phyloP scores from a whole-genome alignment of 139 green algal genomes.

The Auxenochlorella pyrenoidosa region DNA sequence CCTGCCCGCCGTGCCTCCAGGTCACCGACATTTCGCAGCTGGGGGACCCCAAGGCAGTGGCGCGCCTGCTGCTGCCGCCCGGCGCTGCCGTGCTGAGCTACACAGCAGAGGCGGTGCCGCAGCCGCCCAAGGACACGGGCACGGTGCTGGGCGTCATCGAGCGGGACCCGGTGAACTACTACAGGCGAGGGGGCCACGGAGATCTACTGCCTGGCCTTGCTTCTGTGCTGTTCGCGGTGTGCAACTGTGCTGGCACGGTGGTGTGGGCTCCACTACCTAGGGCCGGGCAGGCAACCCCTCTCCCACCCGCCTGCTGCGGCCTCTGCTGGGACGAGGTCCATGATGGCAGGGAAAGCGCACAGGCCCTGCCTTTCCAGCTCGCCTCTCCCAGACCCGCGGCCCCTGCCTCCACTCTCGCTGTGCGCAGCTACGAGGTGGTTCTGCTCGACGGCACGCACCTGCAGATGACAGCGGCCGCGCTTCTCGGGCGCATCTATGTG shows the following conservation, averaged over 20 bases:
- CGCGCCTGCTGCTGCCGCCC: slow-evolving; percentile 41
- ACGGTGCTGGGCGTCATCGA: slow-evolving; percentile 45
- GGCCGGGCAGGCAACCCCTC: too few relatives aligned
- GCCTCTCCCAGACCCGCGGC: too few relatives aligned
- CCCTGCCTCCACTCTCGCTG: neutral
- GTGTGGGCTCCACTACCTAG: too few relatives aligned
- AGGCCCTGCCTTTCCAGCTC: too few relatives aligned
- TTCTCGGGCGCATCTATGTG: slow-evolving; percentile 40
- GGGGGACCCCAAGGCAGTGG: slow-evolving; percentile 35
- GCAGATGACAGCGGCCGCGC: slow-evolving; percentile 28
- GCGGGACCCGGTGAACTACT: slow-evolving; percentile 39
- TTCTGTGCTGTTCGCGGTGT: too few relatives aligned
- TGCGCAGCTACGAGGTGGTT: slow-evolving; percentile 31
- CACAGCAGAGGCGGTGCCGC: neutral
- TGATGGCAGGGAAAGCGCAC: too few relatives aligned
- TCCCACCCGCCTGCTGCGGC: too few relatives aligned
- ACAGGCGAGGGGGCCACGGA: too few relatives aligned
- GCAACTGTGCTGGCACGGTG: too few relatives aligned
- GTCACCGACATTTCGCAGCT: slow-evolving; percentile 49
- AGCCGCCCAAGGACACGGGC: slow-evolving; percentile 39
- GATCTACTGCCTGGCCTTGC: too few relatives aligned
- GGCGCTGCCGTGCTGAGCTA: slow-evolving; percentile 14
- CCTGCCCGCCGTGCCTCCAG: neutral
- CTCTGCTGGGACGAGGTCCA: too few relatives aligned
- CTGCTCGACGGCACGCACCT: slow-evolving; percentile 5